phyloP scores from a whole-genome alignment of 169 alveolate genomes.

The Plasmodium yoelii region DNA sequence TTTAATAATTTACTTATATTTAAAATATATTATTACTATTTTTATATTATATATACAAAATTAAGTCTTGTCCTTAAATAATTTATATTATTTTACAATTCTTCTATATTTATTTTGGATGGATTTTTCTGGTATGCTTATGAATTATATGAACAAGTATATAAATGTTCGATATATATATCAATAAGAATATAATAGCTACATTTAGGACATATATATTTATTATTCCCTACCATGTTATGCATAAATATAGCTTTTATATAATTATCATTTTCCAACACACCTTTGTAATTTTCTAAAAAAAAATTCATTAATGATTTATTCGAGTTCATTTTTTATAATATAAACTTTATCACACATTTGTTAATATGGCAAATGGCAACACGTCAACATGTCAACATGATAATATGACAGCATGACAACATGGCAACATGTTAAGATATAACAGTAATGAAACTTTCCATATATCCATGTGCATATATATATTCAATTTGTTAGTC shows the following conservation, averaged over 20 bases:
- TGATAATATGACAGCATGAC: too few relatives aligned
- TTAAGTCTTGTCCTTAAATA: too few relatives aligned
- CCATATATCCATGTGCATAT: too few relatives aligned
- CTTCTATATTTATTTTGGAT: neutral
- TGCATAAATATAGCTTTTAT: constrained; percentile 12
- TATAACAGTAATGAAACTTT: too few relatives aligned
- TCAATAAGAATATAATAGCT: neutral
- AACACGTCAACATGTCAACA: too few relatives aligned
- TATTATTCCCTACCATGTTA: neutral
- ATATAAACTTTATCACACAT: neutral
- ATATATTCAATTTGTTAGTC: too few relatives aligned
- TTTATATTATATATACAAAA: neutral
- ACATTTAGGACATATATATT: constrained; percentile 10
- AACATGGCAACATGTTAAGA: neutral
- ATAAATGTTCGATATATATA: constrained; percentile 15
- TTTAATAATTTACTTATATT: too few relatives aligned
- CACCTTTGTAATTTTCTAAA: constrained; percentile 1
- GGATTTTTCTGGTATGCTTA: neutral
- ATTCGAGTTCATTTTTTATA: constrained; percentile 18
- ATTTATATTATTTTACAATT: too few relatives aligned
- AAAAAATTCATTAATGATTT: constrained; percentile 20
- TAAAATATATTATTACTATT: too few relatives aligned
- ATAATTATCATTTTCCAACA: constrained; percentile 23
- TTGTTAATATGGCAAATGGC: neutral
- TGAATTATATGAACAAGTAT: neutral